Conservation (phyloP, 169 alveolate genomes). For the Plasmodium blacklocki region DNA sequence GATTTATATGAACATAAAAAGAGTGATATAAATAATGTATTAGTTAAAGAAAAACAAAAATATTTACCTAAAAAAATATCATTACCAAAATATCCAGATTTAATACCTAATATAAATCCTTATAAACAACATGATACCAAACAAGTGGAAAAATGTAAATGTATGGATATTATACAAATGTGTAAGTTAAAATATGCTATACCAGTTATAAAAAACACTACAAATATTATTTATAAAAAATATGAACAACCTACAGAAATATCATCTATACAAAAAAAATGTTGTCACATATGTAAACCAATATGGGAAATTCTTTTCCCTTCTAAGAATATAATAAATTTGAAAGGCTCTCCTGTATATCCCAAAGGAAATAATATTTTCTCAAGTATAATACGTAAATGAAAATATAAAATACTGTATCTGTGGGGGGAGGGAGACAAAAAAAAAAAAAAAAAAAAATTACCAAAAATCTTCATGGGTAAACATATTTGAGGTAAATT, state of each 20-base stretch:
- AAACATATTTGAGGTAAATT: too few relatives aligned
- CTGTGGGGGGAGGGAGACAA: too few relatives aligned
- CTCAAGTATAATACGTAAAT: background rate
- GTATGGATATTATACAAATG: slow-evolving; percentile 8
- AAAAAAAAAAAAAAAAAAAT: too few relatives aligned
- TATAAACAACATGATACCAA: background rate
- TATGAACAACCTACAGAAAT: slow-evolving; percentile 38
- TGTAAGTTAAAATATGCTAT: slow-evolving; percentile 44
- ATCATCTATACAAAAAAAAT: slow-evolving; percentile 13
- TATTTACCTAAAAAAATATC: slow-evolving; percentile 1
- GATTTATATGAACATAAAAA: slow-evolving; percentile 43
- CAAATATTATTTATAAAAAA: background rate
- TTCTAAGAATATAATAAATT: background rate
- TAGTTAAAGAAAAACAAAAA: slow-evolving; percentile 7
- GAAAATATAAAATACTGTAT: too few relatives aligned
- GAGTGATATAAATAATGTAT: background rate
- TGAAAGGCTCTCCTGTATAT: slow-evolving; percentile 19
- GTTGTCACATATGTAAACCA: slow-evolving; percentile 46
- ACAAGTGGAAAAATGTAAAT: slow-evolving; percentile 20
- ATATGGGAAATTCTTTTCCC: slow-evolving; percentile 48
- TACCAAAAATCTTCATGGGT: too few relatives aligned
- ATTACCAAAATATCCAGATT: slow-evolving; percentile 26
- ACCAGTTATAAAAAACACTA: slow-evolving; percentile 9
- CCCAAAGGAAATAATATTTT: background rate
- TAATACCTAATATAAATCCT: slow-evolving; percentile 18